Evolutionary conservation across 2,329 filamentous ascomycete species (phyloP).

Genomic region (Zalaria sp.): DNA sequence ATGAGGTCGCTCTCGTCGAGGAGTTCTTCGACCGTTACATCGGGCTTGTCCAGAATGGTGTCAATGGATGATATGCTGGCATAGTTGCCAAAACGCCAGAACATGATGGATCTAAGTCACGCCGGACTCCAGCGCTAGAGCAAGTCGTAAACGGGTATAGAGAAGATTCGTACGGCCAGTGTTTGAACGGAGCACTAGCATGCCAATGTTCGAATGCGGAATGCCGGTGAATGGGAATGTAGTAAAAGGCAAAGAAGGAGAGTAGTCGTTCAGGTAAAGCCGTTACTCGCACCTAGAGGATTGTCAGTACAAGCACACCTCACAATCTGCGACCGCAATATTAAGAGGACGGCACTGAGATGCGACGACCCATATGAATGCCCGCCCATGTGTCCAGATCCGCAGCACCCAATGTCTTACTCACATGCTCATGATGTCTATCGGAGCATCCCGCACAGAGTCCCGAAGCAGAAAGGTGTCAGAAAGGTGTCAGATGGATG

Average conservation of each 20-base stretch:
- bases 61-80: conserved; percentile 95
- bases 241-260: background rate
- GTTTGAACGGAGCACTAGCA: background rate
- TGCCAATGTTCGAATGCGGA: conserved; percentile 1
- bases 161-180: background rate
- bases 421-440: too few species aligned
- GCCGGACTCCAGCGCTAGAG: conserved; percentile 6
- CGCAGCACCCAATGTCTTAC: too few species aligned
- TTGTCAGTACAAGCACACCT: too few species aligned
- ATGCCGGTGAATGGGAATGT: background rate
- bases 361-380: too few species aligned
- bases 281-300: too few species aligned
- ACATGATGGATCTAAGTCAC: conserved; percentile 54
- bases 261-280: background rate
- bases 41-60: conserved; percentile 85
- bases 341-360: too few species aligned
- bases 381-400: too few species aligned
- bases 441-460: too few species aligned
- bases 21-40: conserved; percentile 89
- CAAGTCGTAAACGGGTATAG: background rate
- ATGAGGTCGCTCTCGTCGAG: conserved; percentile 93
- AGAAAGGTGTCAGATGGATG: too few species aligned
- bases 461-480: too few species aligned
- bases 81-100: conserved; percentile 99
- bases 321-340: too few species aligned